phyloP scores from a whole-genome alignment of 805 yeast species.

The Wickerhamomyces silvicola region DNA sequence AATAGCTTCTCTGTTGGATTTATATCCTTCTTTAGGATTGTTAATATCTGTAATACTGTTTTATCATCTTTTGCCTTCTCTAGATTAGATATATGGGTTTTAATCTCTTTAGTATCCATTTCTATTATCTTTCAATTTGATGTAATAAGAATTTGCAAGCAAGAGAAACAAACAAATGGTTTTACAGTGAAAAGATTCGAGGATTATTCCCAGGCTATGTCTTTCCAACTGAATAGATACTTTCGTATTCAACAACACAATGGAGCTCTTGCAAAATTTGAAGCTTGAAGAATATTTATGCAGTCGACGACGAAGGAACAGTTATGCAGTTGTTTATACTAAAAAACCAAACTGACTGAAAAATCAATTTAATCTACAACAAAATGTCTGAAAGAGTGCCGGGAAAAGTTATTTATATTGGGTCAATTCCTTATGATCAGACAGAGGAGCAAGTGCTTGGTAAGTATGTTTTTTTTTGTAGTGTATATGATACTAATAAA shows the following conservation, averaged over 20 bases:
- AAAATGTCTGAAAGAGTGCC: conserved; percentile 17
- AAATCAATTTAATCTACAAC: not conserved
- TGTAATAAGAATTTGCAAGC: too few species aligned
- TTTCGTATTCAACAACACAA: not conserved
- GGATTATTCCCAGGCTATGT: too few species aligned
- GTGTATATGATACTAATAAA: conserved; percentile 2
- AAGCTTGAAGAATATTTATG: not conserved
- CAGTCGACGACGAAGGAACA: not conserved
- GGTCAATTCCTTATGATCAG: conserved; percentile 87
- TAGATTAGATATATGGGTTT: conserved; percentile 59
- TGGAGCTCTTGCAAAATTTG: not conserved
- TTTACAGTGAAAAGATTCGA: too few species aligned
- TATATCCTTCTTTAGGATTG: conserved; percentile 60
- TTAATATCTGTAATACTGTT: conserved; percentile 60
- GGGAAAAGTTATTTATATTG: conserved; percentile 58
- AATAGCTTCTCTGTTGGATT: conserved; percentile 79
- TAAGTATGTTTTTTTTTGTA: not conserved
- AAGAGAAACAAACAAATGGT: too few species aligned
- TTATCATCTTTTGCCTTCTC: conserved; percentile 67
- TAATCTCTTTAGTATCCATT: conserved; percentile 73
- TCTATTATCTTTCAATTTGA: not conserved
- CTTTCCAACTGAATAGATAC: not conserved
- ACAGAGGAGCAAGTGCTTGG: conserved; percentile 83
- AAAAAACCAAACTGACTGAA: conserved; percentile 4
- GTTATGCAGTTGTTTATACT: conserved; percentile 1